Evolutionary conservation across 306 rosid species (phyloP).

Genomic region (Argentina anserina): DNA sequence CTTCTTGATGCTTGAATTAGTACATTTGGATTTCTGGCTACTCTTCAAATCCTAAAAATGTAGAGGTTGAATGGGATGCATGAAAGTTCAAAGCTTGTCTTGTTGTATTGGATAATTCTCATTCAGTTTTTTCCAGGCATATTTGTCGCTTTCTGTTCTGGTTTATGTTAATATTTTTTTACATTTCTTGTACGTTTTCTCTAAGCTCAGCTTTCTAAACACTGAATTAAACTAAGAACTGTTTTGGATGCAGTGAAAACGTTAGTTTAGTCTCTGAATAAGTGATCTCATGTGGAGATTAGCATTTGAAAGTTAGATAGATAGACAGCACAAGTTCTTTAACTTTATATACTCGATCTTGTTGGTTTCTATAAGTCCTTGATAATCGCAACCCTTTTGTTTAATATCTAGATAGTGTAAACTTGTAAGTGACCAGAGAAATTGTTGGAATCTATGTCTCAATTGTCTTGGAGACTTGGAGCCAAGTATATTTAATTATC

Average conservation of each 20-base stretch:
- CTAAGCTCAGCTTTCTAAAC: neutral
- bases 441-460: slow-evolving; percentile 5
- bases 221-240: neutral
- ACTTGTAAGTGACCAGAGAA: neutral
- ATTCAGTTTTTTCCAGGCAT: neutral
- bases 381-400: neutral
- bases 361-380: neutral
- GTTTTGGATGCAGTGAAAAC: slow-evolving; percentile 1
- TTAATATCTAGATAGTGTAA: neutral
- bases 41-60: neutral
- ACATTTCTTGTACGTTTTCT: neutral
- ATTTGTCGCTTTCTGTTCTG: neutral
- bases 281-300: neutral
- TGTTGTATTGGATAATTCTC: neutral
- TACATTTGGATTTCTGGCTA: neutral
- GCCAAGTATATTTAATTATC: neutral
- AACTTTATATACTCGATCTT: neutral
- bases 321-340: neutral
- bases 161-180: slow-evolving; percentile 5
- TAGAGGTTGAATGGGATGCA: too few species aligned
- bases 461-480: neutral
- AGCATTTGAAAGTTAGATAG: slow-evolving; percentile 8
- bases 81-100: too few species aligned
- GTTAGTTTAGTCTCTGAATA: neutral
- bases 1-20: neutral